These are phyloP conservation scores for Coemansia sp. DNA, from an alignment of 192 early-diverging fungal species.

Conservation along the genomic window DNA sequence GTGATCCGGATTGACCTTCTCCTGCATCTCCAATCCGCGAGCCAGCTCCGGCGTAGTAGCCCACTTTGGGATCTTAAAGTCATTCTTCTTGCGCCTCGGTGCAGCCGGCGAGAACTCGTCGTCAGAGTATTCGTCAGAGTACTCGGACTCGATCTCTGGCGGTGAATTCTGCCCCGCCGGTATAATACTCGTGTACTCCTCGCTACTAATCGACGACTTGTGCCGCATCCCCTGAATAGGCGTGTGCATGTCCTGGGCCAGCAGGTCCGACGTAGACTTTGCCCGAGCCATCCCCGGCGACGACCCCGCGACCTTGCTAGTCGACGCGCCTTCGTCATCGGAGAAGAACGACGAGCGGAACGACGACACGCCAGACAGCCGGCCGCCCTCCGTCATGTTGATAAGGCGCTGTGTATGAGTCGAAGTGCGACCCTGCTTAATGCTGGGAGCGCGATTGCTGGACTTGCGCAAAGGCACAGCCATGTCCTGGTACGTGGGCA, in stretches of 20 bases:
- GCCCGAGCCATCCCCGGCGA: conserved; percentile 19
- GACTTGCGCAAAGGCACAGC: conserved; percentile 43
- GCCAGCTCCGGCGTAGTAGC: conserved; percentile 53
- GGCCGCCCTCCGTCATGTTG: conserved; percentile 6
- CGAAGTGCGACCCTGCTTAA: background rate
- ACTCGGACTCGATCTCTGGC: conserved; percentile 49
- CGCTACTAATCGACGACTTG: conserved; percentile 14
- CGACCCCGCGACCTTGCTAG: conserved; percentile 2
- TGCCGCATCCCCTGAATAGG: background rate
- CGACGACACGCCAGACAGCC: conserved; percentile 37
- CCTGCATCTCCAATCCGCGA: conserved; percentile 37
- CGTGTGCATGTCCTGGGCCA: background rate
- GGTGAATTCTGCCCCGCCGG: conserved; percentile 37
- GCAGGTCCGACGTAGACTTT: conserved; percentile 32
- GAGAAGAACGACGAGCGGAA: conserved; percentile 51
- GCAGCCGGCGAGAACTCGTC: conserved; percentile 45
- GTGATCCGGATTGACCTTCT: conserved; percentile 45
- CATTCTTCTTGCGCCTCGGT: conserved; percentile 33
- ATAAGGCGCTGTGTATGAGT: conserved; percentile 10
- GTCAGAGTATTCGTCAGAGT: conserved; percentile 52
- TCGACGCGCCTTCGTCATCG: conserved; percentile 25
- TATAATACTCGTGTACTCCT: conserved; percentile 46
- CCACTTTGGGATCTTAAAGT: conserved; percentile 46
- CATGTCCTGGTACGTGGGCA: conserved; percentile 44
- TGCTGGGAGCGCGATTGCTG: conserved; percentile 15